Conservation (phyloP, 441 rosid species). For the Gossypium schwendimanii region DNA sequence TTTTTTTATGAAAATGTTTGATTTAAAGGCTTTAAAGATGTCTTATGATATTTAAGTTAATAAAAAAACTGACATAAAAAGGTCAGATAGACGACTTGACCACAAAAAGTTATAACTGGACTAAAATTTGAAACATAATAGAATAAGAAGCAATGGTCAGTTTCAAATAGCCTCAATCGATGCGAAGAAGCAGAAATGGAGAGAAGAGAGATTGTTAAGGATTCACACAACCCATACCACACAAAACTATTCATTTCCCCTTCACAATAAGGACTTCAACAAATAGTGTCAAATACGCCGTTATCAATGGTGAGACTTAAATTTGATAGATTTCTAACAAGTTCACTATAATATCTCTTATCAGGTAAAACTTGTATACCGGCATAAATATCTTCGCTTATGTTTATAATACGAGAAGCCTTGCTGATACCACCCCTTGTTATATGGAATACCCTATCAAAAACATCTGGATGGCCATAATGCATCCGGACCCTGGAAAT, state of each 20-base stretch:
- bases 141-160: not conserved
- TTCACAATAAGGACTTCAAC: not conserved
- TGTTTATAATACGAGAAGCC: constrained; percentile 98
- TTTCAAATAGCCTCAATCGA: not conserved
- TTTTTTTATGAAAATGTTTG: not conserved
- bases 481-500: constrained; percentile 89
- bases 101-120: not conserved
- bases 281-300: not conserved
- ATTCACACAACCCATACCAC: not conserved
- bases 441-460: constrained; percentile 92
- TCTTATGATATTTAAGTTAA: not conserved
- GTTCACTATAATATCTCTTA: not conserved
- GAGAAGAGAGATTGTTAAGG: not conserved
- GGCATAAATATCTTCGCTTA: constrained; percentile 92
- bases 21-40: not conserved
- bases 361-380: constrained; percentile 39
- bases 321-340: not conserved
- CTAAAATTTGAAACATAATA: not conserved
- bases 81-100: not conserved
- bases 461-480: constrained; percentile 99
- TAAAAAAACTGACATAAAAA: not conserved
- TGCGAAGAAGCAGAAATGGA: not conserved
- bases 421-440: constrained; percentile 99
- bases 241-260: not conserved
- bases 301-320: not conserved